Conservation (phyloP, 352 stramenopile species). For the Globisporangium paroecandrum region DNA sequence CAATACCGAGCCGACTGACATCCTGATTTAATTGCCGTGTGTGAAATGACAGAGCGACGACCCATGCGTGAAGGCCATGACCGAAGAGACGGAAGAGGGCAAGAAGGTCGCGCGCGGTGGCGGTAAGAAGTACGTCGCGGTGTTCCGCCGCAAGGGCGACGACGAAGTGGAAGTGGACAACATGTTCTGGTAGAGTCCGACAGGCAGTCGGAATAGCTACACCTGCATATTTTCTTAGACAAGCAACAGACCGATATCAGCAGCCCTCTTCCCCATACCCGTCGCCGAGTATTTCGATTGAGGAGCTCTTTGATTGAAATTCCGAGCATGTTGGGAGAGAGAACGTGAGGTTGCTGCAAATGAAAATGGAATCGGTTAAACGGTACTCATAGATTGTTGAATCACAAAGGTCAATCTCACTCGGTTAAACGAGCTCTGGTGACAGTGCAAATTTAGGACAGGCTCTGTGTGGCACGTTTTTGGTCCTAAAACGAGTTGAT, state of each 20-base stretch:
- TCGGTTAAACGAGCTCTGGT: no score
- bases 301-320: no score
- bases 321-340: background rate
- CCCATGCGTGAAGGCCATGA: conserved; percentile 95
- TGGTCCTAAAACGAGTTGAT: no score
- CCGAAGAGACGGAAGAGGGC: conserved; percentile 96
- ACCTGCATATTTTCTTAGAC: background rate
- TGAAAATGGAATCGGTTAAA: no score
- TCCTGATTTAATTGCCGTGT: background rate
- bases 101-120: conserved; percentile 95
- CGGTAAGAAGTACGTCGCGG: conserved; percentile 87
- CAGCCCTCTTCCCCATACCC: no score
- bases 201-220: background rate
- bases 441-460: no score
- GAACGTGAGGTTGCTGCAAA: background rate
- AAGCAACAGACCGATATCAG: background rate
- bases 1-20: background rate
- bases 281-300: no score
- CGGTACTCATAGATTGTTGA: no score
- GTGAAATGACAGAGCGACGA: conserved; percentile 62
- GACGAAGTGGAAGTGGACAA: conserved; percentile 53
- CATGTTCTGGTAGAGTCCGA: conserved; percentile 54
- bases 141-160: conserved; percentile 73
- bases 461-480: no score
- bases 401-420: no score